A percentile compares a stretch with the other conserved stretches of the same genome.
Evolutionary conservation across 371 early-diverging fungal species (phyloP).

Genomic region (Mucor circinelloides): DNA sequence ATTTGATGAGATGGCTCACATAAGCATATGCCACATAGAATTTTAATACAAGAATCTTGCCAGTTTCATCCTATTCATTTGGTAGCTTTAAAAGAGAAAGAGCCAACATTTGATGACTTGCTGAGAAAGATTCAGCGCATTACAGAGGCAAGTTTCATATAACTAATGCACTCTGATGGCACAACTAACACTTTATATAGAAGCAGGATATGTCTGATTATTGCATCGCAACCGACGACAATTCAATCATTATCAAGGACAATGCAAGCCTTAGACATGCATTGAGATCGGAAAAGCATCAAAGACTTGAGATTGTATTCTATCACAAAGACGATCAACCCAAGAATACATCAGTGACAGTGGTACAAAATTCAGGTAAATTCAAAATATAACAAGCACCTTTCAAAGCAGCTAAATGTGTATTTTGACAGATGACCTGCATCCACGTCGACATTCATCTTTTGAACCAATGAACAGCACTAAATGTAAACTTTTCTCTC

Average conservation of each 20-base stretch:
- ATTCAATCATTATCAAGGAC: conserved; percentile 31
- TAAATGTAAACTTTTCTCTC: background rate
- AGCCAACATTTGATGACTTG: conserved; percentile 40
- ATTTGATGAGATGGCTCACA: background rate
- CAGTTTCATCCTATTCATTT: conserved; percentile 36
- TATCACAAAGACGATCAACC: conserved; percentile 25
- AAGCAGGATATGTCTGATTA: conserved; percentile 35
- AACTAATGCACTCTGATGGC: background rate
- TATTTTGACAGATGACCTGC: conserved; percentile 10
- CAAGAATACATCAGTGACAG: conserved; percentile 2
- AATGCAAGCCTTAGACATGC: conserved; percentile 28
- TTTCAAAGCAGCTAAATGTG: background rate
- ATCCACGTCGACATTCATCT: conserved; percentile 4
- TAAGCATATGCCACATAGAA: conserved; percentile 9
- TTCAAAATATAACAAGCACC: background rate
- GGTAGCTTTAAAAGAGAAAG: conserved; percentile 35
- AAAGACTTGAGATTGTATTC: conserved; percentile 31
- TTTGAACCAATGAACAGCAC: background rate
- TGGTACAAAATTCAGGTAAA: background rate
- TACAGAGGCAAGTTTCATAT: conserved; percentile 17
- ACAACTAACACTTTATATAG: conserved; percentile 14
- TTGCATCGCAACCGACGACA: conserved; percentile 20
- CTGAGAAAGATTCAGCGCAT: conserved; percentile 33
- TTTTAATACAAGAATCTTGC: conserved; percentile 35
- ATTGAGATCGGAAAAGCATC: conserved; percentile 31